Base-by-base conservation (phyloP, 345 rosid species). In the Streptanthus diversifolius region DNA sequence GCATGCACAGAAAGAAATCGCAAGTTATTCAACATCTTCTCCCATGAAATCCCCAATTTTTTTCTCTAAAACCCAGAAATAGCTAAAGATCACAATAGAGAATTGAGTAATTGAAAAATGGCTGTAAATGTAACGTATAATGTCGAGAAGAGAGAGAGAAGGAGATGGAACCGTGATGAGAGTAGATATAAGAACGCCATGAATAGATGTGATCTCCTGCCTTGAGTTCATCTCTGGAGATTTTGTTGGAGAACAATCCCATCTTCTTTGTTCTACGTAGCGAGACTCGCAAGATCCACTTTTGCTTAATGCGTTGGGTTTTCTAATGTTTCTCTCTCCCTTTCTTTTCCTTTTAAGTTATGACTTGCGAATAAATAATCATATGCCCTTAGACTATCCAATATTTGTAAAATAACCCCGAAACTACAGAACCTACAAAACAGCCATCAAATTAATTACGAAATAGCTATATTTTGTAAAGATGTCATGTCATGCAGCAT, bases 161-260 rank as follows among this genome's bases (percentile, higher is more conserved):
- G 7, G 35, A 64, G 18, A 40, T 15, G 41, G 71, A 72, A 43
- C 93, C 93, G 76, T 90, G 96, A 65, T 90, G 96, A 25, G 89
- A 76, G 48, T 90, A 90, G 39, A 83, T n/a, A 75, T 85, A 90
- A 68, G 60, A 68, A 58, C 95, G 81, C 92, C 95, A 90, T 3
- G 95, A 84, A 67, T 88, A 90, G 61, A 91, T 85, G 75, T 91
- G 97, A 81, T 88, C 91, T 3, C 91, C 91, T 3, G 86, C 40
- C 62, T 82, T 85, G 6, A 88, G 65, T 17, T 81, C 71, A 9
- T 87, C 88, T 48, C 81, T 82, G 9, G 37, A 45, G 70, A 88
- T 83, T 71, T 63, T 78, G 74, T 90, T 85, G 1, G 91, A 87
- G 1, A 88, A 30, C 55, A 90, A 51, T 24, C 90, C 90, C 93